A percentile compares a stretch with the other conserved stretches of the same genome.
phyloP scores from a whole-genome alignment of 768 basidiomycete species.

The Tulasnella sp. region DNA sequence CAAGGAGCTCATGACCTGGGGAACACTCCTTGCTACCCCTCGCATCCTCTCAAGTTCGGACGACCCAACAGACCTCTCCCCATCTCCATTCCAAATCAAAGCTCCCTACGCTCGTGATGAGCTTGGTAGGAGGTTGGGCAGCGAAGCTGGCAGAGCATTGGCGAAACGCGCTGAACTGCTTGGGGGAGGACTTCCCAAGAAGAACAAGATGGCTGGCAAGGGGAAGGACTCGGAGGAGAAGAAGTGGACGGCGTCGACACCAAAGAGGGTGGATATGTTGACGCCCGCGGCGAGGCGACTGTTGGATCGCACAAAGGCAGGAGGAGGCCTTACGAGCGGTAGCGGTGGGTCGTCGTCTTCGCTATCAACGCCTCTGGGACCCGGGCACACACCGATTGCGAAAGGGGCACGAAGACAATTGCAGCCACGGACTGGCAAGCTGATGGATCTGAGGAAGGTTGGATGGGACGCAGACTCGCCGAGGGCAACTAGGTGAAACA shows the following conservation, averaged over 20 bases:
- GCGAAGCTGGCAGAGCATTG: constrained; percentile 68
- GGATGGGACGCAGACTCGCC: constrained; percentile 13
- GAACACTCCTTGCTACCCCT: constrained; percentile 84
- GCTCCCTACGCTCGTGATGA: constrained; percentile 69
- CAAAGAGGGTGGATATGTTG: constrained; percentile 60
- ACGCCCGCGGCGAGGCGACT: constrained; percentile 79
- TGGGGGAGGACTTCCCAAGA: constrained; percentile 33
- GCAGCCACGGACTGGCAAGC: constrained; percentile 6
- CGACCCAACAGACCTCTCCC: constrained; percentile 33
- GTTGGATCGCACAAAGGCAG: constrained; percentile 43
- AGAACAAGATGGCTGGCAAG: constrained; percentile 27
- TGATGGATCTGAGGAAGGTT: constrained; percentile 17
- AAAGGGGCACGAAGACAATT: not conserved
- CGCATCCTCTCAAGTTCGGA: constrained; percentile 62
- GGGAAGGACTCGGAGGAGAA: constrained; percentile 24
- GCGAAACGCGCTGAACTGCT: constrained; percentile 62
- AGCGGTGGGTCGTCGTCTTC: not conserved
- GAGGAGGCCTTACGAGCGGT: constrained; percentile 1
- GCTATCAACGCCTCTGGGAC: not conserved
- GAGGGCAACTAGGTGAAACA: not conserved
- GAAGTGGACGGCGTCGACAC: constrained; percentile 40
- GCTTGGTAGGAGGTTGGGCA: constrained; percentile 71
- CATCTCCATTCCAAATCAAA: constrained; percentile 66
- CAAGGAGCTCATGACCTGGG: constrained; percentile 96
- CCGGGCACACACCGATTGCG: not conserved